Evolutionary conservation across 2,329 filamentous ascomycete species (phyloP), one percentile per base, ranked within the genome.

Genomic region (Herpotrichia juniperi): DNA sequence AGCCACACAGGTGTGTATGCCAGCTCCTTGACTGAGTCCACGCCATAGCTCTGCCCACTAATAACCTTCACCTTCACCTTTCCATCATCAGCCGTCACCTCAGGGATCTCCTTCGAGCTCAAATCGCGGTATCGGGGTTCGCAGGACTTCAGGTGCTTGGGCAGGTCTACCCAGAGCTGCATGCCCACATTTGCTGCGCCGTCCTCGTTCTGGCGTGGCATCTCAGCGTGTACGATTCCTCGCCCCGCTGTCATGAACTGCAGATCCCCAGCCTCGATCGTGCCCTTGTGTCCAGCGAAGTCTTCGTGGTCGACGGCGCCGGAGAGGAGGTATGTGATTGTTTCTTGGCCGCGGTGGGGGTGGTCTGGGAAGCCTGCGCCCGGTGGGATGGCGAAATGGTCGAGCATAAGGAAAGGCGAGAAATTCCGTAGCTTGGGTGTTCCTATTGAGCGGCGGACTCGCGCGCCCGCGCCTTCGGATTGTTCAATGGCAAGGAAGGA

Each of bases 1-100:
- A 96, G 81, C 93, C 93, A 97, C n/a, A 97, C 92, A 0, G 94
- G 94, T 1, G 93, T 97, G 75, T 97, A 97, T 12, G 93, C 93
- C 39, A 97, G 80, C 68, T 97, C 93, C 70, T 93, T 87, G 47
- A 96, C 84, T 12, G 87, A 91, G 69, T 97, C 93, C 46, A 94
- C 84, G 39, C 91, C 93, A 66, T 92, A 88, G 48, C 86, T 88
- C 70, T 89, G 86, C 17, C 93, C 94, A 1, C 88, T 93, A 63
- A 97, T 97, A 61, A 97, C 89, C 76, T 96, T 97, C 61, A 97
- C 82, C 34, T 80, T 81, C 16, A 96, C 91, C 57, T 84, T 87
- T 48, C 84, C 89, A 37, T 86, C 85, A 63, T 94, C 90, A 25
- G 85, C 77, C 7, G 82, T 83, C n/a, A 85, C 90, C 3, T 78